Percentiles rank a stretch among this genome's conserved stretches.
phyloP scores from a whole-genome alignment of 495 filamentous ascomycete genomes.

The Aspergillus wentii region DNA sequence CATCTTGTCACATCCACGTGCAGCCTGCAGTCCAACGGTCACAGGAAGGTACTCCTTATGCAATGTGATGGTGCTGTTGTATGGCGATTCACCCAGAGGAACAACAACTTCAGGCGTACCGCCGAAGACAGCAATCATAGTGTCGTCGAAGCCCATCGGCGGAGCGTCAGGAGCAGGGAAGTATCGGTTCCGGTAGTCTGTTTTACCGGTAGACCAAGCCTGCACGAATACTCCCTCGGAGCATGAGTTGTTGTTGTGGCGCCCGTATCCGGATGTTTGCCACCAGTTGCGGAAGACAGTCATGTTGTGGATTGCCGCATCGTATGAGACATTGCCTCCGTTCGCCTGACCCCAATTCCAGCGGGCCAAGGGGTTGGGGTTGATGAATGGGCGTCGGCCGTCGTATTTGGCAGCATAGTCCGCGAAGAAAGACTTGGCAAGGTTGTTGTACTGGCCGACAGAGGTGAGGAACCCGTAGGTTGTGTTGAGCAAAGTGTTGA shows the following conservation, averaged over 20 bases:
- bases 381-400: constrained; percentile 48
- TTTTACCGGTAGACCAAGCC: constrained; percentile 15
- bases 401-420: constrained; percentile 45
- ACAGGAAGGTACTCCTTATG: constrained; percentile 56
- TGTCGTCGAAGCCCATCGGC: constrained; percentile 36
- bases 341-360: constrained; percentile 51
- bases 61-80: constrained; percentile 47
- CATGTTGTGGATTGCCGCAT: constrained; percentile 37
- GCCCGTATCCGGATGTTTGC: constrained; percentile 35
- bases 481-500: constrained; percentile 21
- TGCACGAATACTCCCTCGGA: constrained; percentile 38
- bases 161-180: constrained; percentile 17
- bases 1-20: constrained; percentile 59
- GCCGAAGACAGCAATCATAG: constrained; percentile 40
- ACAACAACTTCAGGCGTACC: constrained; percentile 54
- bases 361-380: constrained; percentile 48
- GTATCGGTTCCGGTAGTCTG: constrained; percentile 30
- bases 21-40: constrained; percentile 52
- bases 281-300: constrained; percentile 53
- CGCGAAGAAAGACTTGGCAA: constrained; percentile 46
- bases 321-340: constrained; percentile 27
- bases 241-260: constrained; percentile 30
- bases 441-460: constrained; percentile 43
- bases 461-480: constrained; percentile 47
- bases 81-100: constrained; percentile 51